Base-by-base conservation (phyloP, 129 eudicot genomes). In the Logfia minima region DNA sequence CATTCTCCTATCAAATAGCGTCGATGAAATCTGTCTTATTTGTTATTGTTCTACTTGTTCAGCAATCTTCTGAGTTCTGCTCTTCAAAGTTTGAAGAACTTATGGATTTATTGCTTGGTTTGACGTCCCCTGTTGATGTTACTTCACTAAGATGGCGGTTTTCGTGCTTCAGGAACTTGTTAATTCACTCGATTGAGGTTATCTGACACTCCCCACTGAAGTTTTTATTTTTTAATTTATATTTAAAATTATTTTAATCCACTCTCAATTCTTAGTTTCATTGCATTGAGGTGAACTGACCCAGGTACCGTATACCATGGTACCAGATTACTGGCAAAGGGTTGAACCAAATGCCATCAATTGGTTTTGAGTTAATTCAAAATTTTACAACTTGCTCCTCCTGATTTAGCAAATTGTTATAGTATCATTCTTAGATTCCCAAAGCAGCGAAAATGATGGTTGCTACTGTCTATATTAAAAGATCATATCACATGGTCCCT, bases 171-270 rank as follows among this genome's bases (percentile, higher is more conserved):
- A 84, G 74, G 65, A 76, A 83, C 70, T 82, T 95, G 84, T 77
- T 95, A 88, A 85, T 89, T 81, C 88, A 88, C 66, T 82, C 87
- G 21, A 41, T 95, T 71, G 79, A 87, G 97, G 99, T 95, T 21
- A 16, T 68, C 21, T 77, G 22, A 17, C 39, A 48, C 5, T 23
- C 68, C 71, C 48, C 52, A 53, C 43, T 63, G 29, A 29, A 11
- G 9, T 45, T 10, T 43, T 34, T 34, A 34, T 34, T 4, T 5
- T 68, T 8, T 13, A 34, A 35, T 6, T 19, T 19, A 4, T 53
- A 53, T 18, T 24, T n/a, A n/a, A n/a, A n/a, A n/a, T 68, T 21
- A n/a, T 1, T 51, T 45, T 24, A 6, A 18, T 31, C n/a, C 8
- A 39, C 13, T 37, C 14, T 67, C 6, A 31, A 3, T 18, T 22